Base-by-base conservation (phyloP, 2,329 filamentous ascomycete species). In the Curvularia sp. region DNA sequence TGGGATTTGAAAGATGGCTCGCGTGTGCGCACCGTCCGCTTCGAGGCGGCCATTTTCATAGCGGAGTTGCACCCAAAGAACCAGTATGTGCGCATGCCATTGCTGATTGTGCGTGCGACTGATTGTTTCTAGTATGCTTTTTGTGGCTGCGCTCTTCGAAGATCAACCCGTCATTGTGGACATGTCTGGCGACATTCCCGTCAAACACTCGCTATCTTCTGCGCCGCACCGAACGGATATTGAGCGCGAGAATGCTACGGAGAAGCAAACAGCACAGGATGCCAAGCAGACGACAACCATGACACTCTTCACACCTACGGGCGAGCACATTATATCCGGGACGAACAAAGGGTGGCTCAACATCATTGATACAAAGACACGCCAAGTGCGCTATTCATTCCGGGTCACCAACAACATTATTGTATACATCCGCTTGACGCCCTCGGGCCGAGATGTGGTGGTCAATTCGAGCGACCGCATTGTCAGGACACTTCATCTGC, bases 261-360 rank as follows among this genome's bases (percentile, higher is more conserved):
- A 96, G 71, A 97, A 97, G 75, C 91, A 94, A 74, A 88, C 89
- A 0, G 93, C 92, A 48, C 92, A 96, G 73, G 94, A 98, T 73
- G 92, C 92, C 12, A 97, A 96, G 74, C 92, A 97, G 76, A 92
- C 93, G 75, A 98, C 95, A 0, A 98, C 94, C 4, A 93, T 93
- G 24, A 92, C 93, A 1, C 88, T 97, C 33, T 99, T 96, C 82
- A 94, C 92, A 0, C 86, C 88, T 0, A 86, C 88, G 0, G 95
- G 95, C 49, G 89, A 93, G 46, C 92, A 98, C 77, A 92, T 99
- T 61, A 85, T 99, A 33, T 88, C 93, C 0, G 96, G 93, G 39
- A 99, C 95, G 4, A 97, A 89, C 68, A 98, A 97, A 77, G 95
- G 95, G 55, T 96, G 92, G 84, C 84, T 99, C 60, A 99, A 99